Evolutionary conservation across 129 eudicot species (phyloP).

Genomic region (Lactuca saligna): DNA sequence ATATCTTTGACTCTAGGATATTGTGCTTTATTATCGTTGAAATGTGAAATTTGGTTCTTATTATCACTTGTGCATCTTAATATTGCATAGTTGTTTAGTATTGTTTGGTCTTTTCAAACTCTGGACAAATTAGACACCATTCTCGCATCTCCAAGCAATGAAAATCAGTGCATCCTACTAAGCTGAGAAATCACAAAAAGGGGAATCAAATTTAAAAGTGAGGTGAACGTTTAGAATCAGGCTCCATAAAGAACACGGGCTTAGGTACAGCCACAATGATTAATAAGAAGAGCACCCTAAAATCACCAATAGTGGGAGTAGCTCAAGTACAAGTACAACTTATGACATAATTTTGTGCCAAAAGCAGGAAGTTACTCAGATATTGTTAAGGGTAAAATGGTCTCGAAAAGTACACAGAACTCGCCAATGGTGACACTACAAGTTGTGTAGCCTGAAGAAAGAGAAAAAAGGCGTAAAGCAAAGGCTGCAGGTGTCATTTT

Average conservation of each 20-base stretch:
- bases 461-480: slow-evolving; percentile 9
- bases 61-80: background rate
- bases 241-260: background rate
- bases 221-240: no score
- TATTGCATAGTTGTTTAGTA: slow-evolving; percentile 9
- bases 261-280: background rate
- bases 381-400: slow-evolving; percentile 16
- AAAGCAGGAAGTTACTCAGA: slow-evolving; percentile 13
- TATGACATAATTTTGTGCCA: background rate
- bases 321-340: background rate
- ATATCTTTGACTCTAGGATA: no score
- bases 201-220: no score
- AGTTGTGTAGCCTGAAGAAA: slow-evolving; percentile 22
- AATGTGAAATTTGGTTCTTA: slow-evolving; percentile 27
- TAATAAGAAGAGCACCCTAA: background rate
- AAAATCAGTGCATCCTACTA: slow-evolving; percentile 5
- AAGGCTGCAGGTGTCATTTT: background rate
- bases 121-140: no score
- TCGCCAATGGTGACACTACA: slow-evolving; percentile 11
- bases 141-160: background rate
- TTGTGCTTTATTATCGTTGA: slow-evolving; percentile 7
- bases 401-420: slow-evolving; percentile 9
- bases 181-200: slow-evolving; percentile 1
- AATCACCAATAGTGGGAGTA: background rate
- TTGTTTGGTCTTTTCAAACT: slow-evolving; percentile 2